These are phyloP conservation scores for Stephania yunnanensis DNA, from an alignment of 164 flowering plant species.

Conservation along the genomic window DNA sequence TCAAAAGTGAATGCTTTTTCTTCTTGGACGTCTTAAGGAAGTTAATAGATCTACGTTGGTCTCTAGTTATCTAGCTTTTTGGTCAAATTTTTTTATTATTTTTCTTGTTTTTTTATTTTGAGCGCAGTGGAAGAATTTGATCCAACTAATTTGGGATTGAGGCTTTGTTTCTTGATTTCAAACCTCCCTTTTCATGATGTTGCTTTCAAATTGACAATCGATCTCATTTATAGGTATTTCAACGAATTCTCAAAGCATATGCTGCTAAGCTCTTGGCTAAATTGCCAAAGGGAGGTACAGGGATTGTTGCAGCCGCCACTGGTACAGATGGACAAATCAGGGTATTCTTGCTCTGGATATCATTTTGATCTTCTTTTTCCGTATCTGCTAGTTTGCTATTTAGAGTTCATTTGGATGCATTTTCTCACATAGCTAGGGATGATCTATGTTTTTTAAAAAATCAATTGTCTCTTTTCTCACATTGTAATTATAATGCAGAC, in stretches of 20 bases:
- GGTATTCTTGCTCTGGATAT: constrained; percentile 32
- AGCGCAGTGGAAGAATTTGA: too few species aligned
- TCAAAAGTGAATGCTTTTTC: neutral
- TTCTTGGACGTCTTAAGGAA: neutral
- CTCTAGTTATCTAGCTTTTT: neutral
- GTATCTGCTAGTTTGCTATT: too few species aligned
- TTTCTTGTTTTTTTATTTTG: too few species aligned
- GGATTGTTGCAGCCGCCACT: constrained; percentile 96
- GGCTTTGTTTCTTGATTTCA: neutral
- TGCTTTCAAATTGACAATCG: neutral
- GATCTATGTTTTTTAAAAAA: neutral
- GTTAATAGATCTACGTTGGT: neutral
- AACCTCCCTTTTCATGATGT: neutral
- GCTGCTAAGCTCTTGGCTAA: constrained; percentile 76
- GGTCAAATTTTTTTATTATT: neutral
- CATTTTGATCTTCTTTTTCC: too few species aligned
- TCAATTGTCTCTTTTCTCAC: constrained; percentile 7
- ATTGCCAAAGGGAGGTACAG: constrained; percentile 91
- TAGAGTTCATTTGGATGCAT: too few species aligned
- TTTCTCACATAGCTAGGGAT: neutral
- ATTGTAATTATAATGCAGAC: constrained; percentile 38
- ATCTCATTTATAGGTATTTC: constrained; percentile 56
- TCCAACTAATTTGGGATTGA: too few species aligned
- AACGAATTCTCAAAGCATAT: constrained; percentile 84
- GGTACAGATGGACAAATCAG: constrained; percentile 97